phyloP scores from a whole-genome alignment of 768 basidiomycete genomes.

The Hortiboletus flavorubellus region DNA sequence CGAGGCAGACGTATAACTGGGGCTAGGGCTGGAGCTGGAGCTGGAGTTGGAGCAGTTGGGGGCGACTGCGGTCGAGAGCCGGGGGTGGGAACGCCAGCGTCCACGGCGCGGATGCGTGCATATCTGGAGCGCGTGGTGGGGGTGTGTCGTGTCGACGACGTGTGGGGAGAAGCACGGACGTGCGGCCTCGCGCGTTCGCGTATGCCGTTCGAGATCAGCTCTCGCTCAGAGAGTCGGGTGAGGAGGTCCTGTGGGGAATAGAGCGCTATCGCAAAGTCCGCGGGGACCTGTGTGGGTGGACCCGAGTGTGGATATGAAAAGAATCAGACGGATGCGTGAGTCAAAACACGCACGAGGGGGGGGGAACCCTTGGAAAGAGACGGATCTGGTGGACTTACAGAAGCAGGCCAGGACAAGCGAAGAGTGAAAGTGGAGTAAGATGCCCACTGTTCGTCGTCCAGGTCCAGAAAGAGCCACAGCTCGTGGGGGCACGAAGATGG shows the following conservation, averaged over 20 bases:
- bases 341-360: neutral
- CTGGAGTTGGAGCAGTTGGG: neutral
- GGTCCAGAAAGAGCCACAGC: conserved; percentile 47
- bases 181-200: neutral
- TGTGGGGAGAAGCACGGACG: conserved; percentile 7
- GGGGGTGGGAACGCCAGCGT: conserved; percentile 52
- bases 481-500: conserved; percentile 38
- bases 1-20: neutral
- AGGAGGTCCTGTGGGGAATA: conserved; percentile 35
- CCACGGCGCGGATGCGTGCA: conserved; percentile 54
- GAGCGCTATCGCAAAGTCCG: conserved; percentile 41
- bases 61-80: conserved; percentile 4
- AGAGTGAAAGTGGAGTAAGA: conserved; percentile 46
- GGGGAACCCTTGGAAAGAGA: neutral
- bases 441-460: conserved; percentile 40
- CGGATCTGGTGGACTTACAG: conserved; percentile 36
- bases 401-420: conserved; percentile 55
- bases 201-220: neutral
- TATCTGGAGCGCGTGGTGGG: conserved; percentile 42
- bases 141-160: conserved; percentile 6
- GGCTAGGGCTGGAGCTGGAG: no score
- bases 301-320: neutral
- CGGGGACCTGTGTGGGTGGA: conserved; percentile 36
- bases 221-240: conserved; percentile 7
- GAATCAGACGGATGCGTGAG: neutral